A percentile compares a stretch with the other conserved stretches of the same genome.
These are phyloP conservation scores for Ustilago esculenta DNA, from an alignment of 1,284 basidiomycete species.

Conservation along the genomic window DNA sequence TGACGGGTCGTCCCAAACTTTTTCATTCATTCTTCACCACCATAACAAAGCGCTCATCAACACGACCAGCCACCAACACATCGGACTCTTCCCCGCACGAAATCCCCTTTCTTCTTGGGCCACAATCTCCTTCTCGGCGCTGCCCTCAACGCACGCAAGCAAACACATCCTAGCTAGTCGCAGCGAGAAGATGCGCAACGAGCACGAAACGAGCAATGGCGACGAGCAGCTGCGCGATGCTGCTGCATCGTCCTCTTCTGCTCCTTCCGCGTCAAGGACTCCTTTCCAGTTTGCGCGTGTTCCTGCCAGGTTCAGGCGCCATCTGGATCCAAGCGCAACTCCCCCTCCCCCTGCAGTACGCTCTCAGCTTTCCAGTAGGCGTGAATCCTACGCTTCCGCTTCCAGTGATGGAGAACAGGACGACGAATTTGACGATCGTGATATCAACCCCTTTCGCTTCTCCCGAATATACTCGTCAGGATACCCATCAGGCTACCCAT, in stretches of 20 bases:
- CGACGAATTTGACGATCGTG: conserved; percentile 11
- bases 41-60: too few relatives aligned
- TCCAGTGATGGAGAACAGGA: conserved; percentile 9
- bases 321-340: conserved; percentile 2
- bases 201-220: background rate
- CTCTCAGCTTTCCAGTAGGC: background rate
- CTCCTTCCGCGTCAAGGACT: conserved; percentile 2
- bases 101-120: conserved; percentile 6
- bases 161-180: too few relatives aligned
- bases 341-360: background rate
- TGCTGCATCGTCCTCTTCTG: background rate
- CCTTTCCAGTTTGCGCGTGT: conserved; percentile 21
- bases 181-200: background rate
- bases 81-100: too few relatives aligned
- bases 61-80: too few relatives aligned
- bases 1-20: too few relatives aligned
- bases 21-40: background rate
- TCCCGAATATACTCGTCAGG: too few relatives aligned
- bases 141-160: too few relatives aligned
- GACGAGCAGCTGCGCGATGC: background rate
- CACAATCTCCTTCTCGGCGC: too few relatives aligned
- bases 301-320: conserved; percentile 16
- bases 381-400: background rate
- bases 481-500: background rate
- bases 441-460: background rate